Evolutionary conservation across 768 basidiomycete genomes (phyloP), one percentile per base, ranked within the genome.

Genomic region (Boletus bicolor): DNA sequence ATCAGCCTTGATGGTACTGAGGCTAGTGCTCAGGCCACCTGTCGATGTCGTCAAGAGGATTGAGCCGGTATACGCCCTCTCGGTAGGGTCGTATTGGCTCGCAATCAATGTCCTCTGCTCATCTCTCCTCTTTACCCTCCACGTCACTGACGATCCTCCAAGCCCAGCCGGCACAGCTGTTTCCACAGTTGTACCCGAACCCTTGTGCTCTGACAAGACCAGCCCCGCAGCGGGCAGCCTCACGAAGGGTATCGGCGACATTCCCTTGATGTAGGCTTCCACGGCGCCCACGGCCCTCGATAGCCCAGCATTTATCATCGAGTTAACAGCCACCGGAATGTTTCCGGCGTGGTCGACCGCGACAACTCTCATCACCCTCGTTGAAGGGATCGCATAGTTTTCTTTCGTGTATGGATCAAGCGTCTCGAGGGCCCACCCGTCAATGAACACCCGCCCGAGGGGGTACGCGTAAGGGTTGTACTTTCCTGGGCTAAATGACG

Each of bases 401-500:
- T 96, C 93, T 57, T 86, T 87, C 24, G 92, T 89, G 62, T 98
- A 98, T 0, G 95, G 94, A 66, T 98, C 96, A 45, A 98, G 81
- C 4, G 96, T 98, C 75, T 99, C 94, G 64, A 97, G 73, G 34
- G 96, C 85, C 97, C 97, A 99, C 2, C 90, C 96, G 64, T 98
- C 94, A 7, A 99, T 74, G 60, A 90, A 86, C 35, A 93, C 77
- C 14, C 89, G 83, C 2, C 93, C 96, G 15, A 91, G 76, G 0
- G 92, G 91, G 9, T 92, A 78, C 1, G 55, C 64, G 50, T 83
- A 82, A 0, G 91, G 77, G 69, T 98, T 98, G 70, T 90, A 88
- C 67, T 91, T 93, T 7, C 72, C 66, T 2, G 79, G 43, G 21
- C 81, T 77, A 65, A 90, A 91, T 1, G 73, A 65, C 14, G 77